These are phyloP conservation scores for Perkinsus olseni DNA, from an alignment of 169 alveolate genomes.

Conservation along the genomic window DNA sequence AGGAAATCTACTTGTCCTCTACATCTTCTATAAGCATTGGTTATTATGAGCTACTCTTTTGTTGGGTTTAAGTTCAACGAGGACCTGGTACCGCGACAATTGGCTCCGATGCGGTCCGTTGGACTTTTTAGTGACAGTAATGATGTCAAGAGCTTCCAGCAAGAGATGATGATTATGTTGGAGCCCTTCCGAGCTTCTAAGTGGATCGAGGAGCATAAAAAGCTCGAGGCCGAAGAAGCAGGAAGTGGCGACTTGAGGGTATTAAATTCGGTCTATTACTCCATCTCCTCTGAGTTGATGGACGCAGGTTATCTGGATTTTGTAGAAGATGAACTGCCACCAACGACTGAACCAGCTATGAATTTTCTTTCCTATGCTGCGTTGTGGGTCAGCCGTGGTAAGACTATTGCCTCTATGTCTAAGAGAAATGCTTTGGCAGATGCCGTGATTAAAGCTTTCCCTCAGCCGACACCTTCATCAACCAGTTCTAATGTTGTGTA, in stretches of 20 bases:
- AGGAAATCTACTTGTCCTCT: neutral
- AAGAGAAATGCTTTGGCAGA: neutral
- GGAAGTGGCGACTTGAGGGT: neutral
- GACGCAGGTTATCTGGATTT: neutral
- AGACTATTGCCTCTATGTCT: neutral
- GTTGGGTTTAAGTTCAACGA: neutral
- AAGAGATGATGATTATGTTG: neutral
- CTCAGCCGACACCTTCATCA: neutral
- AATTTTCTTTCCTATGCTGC: neutral
- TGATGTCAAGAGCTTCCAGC: neutral
- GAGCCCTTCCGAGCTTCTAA: neutral
- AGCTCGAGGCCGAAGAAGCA: neutral
- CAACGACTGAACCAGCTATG: neutral
- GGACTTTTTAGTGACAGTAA: neutral
- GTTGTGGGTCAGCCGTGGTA: neutral
- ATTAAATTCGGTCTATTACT: neutral
- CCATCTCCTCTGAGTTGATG: neutral
- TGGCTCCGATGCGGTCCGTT: neutral
- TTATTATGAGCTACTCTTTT: neutral
- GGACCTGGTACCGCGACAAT: neutral
- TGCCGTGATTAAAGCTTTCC: neutral
- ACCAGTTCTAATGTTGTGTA: neutral
- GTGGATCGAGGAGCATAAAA: neutral
- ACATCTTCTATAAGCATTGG: too few species aligned
- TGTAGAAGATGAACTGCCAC: neutral